Evolutionary conservation across 2,329 filamentous ascomycete species (phyloP).

Genomic region (Neospermospora avenae): DNA sequence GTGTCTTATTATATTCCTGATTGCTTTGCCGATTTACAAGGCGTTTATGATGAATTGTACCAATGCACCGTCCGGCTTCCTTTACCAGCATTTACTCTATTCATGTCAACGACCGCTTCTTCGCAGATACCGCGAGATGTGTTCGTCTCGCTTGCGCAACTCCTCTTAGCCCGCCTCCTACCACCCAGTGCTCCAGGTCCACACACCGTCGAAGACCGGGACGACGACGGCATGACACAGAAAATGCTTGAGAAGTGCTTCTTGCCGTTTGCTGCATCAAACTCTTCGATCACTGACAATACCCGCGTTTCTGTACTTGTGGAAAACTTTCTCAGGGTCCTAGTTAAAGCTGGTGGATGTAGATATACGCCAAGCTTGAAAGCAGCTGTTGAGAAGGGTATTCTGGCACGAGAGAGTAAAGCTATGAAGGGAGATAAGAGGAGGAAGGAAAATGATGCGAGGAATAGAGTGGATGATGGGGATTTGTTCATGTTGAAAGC

Average conservation of each 20-base stretch:
- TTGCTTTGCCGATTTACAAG: conserved; percentile 44
- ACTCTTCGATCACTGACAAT: conserved; percentile 48
- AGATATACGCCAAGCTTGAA: conserved; percentile 36
- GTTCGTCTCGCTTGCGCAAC: conserved; percentile 49
- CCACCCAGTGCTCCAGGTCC: conserved; percentile 38
- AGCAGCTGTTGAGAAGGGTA: conserved; percentile 49
- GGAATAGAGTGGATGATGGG: conserved; percentile 32
- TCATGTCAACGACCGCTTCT: conserved; percentile 40
- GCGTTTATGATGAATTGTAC: conserved; percentile 48
- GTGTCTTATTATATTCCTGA: conserved; percentile 40
- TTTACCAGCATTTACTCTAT: conserved; percentile 38
- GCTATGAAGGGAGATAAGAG: conserved; percentile 41
- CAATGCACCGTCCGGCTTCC: conserved; percentile 38
- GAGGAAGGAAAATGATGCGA: conserved; percentile 36
- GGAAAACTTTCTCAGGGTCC: conserved; percentile 49
- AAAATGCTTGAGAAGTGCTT: conserved; percentile 49
- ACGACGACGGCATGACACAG: conserved; percentile 45
- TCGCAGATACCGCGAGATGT: conserved; percentile 38
- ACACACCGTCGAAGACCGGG: conserved; percentile 27
- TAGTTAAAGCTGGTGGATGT: conserved; percentile 38
- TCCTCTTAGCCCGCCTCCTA: conserved; percentile 48
- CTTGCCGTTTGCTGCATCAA: conserved; percentile 51
- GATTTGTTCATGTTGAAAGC: conserved; percentile 27
- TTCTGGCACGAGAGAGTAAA: conserved; percentile 46
- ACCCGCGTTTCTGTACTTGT: conserved; percentile 54